These are phyloP conservation scores for Claviceps humidiphila DNA, from an alignment of 2,329 filamentous ascomycete genomes.

Conservation along the genomic window DNA sequence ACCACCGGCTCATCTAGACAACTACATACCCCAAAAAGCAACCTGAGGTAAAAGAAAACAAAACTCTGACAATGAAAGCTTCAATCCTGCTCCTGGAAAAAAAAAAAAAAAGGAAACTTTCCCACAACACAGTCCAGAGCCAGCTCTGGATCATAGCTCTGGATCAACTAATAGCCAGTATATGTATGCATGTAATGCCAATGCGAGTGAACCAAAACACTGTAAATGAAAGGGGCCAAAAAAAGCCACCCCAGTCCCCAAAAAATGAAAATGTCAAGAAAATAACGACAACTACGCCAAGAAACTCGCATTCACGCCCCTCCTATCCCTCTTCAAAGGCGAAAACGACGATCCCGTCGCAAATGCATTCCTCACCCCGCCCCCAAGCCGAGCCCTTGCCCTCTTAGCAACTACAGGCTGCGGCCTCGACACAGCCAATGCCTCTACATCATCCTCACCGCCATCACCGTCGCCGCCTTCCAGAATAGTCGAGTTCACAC, in stretches of 20 bases:
- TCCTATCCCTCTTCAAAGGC: slow-evolving; percentile 57
- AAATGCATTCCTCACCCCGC: slow-evolving; percentile 31
- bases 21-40: not conserved
- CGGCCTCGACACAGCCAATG: slow-evolving; percentile 8
- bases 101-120: not conserved
- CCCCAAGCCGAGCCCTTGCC: slow-evolving; percentile 9
- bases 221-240: not conserved
- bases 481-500: slow-evolving; percentile 52
- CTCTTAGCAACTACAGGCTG: slow-evolving; percentile 4
- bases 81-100: not conserved
- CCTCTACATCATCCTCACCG: slow-evolving; percentile 43
- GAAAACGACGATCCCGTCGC: slow-evolving; percentile 46
- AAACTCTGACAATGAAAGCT: not conserved
- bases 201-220: not conserved
- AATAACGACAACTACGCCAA: slow-evolving; percentile 25
- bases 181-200: no score
- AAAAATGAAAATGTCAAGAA: not conserved
- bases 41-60: not conserved
- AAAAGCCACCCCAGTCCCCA: not conserved
- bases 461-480: slow-evolving; percentile 58
- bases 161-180: no score
- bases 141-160: not conserved
- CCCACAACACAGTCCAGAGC: not conserved
- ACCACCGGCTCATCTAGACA: not conserved
- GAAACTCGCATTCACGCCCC: slow-evolving; percentile 49